Base-by-base conservation (phyloP, 2,329 filamentous ascomycete species). In the Fusarium circinatum region DNA sequence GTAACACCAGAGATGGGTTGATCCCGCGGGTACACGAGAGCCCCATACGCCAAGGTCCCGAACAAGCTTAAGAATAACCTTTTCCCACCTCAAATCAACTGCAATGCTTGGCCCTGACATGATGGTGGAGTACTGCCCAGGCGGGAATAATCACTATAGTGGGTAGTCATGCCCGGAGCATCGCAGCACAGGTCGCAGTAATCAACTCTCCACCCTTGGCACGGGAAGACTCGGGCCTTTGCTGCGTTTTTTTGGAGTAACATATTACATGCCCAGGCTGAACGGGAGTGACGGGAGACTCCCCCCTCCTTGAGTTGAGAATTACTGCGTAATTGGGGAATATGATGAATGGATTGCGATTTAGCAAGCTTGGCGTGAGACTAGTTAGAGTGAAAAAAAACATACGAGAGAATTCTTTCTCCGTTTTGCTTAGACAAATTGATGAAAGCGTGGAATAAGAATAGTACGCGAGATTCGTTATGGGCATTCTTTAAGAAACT, bases 1-100 rank as follows among this genome's bases (percentile, higher is more conserved):
- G 51, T 38, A 47, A 8, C 22, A 20, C 17, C n/a, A 13, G 17
- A 36, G 17, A n/a, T 24, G 24, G 24, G 24, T 0, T 15, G 5
- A 38, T 68, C 65, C 65, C 65, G 65, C 65, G 65, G 65, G 63
- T 68, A 68, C 24, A 49, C 4, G 4, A 20, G 4, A 11, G 26
- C 52, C 30, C 52, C 45, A 61, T 48, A 6, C 5, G 63, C 65
- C 65, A 68, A 68, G 63, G 8, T 24, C 38, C n/a, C 15, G 8
- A 30, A 12, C 20, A 60, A 62, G 54, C 54, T 47, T 28, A 62
- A 62, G 34, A 45, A 47, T 47, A 68, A 42, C 30, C 47, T 68
- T 17, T 41, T 18, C 13, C 45, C 12, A 22, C 11, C 6, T 26
- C 44, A 24, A 44, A 28, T 18, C 51, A 54, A 22, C 20, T 10